Conservation (phyloP, 2,329 filamentous ascomycete genomes). For the Claviceps quebecensis region DNA sequence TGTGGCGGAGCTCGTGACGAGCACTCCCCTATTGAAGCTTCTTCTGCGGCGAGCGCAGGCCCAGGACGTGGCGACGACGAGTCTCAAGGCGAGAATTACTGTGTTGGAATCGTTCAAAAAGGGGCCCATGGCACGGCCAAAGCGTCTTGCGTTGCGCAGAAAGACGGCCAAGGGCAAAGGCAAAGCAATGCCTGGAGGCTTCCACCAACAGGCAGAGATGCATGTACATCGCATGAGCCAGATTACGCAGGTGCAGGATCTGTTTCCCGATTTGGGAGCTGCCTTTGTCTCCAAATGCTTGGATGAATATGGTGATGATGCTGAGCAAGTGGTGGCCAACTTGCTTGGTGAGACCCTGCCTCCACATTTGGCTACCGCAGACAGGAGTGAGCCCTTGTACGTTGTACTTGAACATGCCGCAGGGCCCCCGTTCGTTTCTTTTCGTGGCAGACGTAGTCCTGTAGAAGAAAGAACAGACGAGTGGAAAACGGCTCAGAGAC, state of each 20-base stretch:
- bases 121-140: constrained; percentile 36
- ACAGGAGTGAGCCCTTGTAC: constrained; percentile 51
- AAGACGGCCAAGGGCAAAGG: constrained; percentile 56
- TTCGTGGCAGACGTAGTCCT: neutral
- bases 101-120: constrained; percentile 48
- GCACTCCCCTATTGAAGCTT: constrained; percentile 58
- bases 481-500: neutral
- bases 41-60: constrained; percentile 40
- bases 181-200: constrained; percentile 20
- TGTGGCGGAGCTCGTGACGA: constrained; percentile 69
- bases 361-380: constrained; percentile 45
- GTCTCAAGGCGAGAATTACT: constrained; percentile 45
- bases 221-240: constrained; percentile 75
- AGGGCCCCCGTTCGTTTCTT: neutral
- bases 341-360: constrained; percentile 68
- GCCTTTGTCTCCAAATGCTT: constrained; percentile 69
- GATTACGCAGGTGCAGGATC: constrained; percentile 79
- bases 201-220: constrained; percentile 32
- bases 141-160: constrained; percentile 28
- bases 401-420: constrained; percentile 11
- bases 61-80: constrained; percentile 34
- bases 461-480: neutral
- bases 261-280: constrained; percentile 78
- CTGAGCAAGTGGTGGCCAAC: constrained; percentile 68
- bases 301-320: constrained; percentile 63